phyloP scores from a whole-genome alignment of 1,139 yeast genomes.

The Saccharomyces pastorianus region DNA sequence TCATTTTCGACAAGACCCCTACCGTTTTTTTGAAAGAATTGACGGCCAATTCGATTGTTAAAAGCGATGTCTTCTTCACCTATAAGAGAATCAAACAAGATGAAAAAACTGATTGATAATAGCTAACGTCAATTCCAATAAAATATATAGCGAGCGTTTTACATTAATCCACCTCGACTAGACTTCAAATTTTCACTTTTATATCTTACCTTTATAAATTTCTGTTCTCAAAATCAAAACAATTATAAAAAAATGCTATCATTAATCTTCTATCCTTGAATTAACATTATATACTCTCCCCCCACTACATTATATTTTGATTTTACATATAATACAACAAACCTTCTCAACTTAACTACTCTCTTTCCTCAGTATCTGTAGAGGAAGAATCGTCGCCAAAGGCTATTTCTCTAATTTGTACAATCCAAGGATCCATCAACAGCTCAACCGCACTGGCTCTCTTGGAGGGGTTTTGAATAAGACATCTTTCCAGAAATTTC shows the following conservation, averaged over 20 bases:
- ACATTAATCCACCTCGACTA: not conserved
- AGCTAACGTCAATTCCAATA: not conserved
- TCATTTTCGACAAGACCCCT: slow-evolving; percentile 5
- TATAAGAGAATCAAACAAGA: slow-evolving; percentile 26
- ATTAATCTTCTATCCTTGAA: not conserved
- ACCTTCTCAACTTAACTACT: not conserved
- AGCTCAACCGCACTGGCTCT: slow-evolving; percentile 82
- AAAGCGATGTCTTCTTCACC: slow-evolving; percentile 27
- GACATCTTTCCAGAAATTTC: slow-evolving; percentile 62
- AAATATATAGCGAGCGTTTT: not conserved
- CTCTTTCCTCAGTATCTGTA: slow-evolving; percentile 1
- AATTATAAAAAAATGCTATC: not conserved
- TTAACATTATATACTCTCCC: not conserved
- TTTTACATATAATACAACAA: slow-evolving; percentile 1
- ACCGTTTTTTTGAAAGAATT: slow-evolving; percentile 7
- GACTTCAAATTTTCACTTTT: not conserved
- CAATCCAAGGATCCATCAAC: slow-evolving; percentile 85
- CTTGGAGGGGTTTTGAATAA: slow-evolving; percentile 73
- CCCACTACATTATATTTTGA: not conserved
- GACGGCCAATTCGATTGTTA: slow-evolving; percentile 18
- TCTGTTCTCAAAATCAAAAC: not conserved
- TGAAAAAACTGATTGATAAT: not conserved
- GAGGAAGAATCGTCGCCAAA: slow-evolving; percentile 34
- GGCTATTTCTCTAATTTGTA: slow-evolving; percentile 62
- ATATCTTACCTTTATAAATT: not conserved